Conservation (phyloP, 192 early-diverging fungal species). For the Linnemannia elongata region DNA sequence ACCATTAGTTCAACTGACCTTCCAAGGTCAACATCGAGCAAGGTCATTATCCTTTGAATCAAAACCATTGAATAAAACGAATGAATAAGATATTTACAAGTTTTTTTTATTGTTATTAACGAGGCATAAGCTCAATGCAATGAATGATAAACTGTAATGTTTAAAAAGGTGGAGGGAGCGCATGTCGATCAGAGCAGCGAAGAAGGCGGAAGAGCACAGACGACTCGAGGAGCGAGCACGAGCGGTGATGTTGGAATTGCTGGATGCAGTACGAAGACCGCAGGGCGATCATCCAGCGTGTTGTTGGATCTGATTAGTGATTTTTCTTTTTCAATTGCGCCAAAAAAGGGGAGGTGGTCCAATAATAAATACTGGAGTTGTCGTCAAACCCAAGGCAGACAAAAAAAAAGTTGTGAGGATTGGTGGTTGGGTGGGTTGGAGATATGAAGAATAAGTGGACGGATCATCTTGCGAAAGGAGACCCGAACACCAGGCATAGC, state of each 20-base stretch:
- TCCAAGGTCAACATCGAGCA: not conserved
- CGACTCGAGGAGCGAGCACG: not conserved
- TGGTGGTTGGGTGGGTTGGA: not conserved
- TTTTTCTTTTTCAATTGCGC: slow-evolving; percentile 9
- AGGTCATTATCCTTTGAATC: not conserved
- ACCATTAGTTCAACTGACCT: not conserved
- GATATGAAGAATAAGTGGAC: not conserved
- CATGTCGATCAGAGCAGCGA: not conserved
- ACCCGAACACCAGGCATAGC: not conserved
- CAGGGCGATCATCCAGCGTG: not conserved
- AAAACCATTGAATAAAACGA: no score
- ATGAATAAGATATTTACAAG: not conserved
- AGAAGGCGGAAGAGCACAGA: not conserved
- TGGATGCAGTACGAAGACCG: not conserved
- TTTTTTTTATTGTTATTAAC: not conserved
- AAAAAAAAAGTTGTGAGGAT: not conserved
- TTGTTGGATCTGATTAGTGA: not conserved
- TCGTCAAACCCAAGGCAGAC: slow-evolving; percentile 6
- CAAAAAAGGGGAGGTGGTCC: slow-evolving; percentile 7
- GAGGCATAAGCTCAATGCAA: not conserved
- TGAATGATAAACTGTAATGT: not conserved
- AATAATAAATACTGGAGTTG: not conserved
- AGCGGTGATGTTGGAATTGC: not conserved
- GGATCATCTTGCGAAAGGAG: not conserved
- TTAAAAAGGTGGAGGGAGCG: not conserved